Base-by-base conservation (phyloP, 2,329 filamentous ascomycete genomes). In the Scedosporium boydii region DNA sequence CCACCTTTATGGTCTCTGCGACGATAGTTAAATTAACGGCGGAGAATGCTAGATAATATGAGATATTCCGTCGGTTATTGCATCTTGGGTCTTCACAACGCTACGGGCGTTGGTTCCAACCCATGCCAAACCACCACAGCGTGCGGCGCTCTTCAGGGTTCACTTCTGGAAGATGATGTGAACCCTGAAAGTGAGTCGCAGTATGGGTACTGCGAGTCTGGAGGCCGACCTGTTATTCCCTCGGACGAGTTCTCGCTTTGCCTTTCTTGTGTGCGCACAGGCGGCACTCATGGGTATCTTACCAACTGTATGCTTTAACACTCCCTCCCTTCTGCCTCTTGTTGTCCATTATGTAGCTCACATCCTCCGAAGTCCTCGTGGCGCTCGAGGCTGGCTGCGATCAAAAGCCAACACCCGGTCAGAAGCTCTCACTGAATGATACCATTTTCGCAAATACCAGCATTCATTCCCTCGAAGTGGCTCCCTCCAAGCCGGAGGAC, bases 11-110 rank as follows among this genome's bases (percentile, higher is more conserved):
- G n/a, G n/a, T n/a, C 34, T 38, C 34, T 38, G 34, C 2, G 34
- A 12, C 34, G 12, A 3, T 14, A 14, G n/a, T 9, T 6, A 23
- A 1, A 41, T 23, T 58, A 38, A 58, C 55, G 16, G 14, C 9
- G 18, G 44, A 23, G 16, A 46, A 16, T 14, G 27, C n/a, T 57
- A 84, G 82, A 85, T 65, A 84, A 85, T 65, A 68, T 83, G 53
- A 74, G 81, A 65, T 84, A 81, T 68, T 73, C 78, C 12, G 74
- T 83, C 55, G 75, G 79, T 62, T 78, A 78, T 64, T 85, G 82
- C 68, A 67, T 84, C 57, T 81, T 82, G 67, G 79, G 77, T 9
- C 81, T 76, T 63, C 80, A 78, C 14, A 79, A 84, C 64, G 78
- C 75, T 51, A 76, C 77, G 0, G 73, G 70, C 18, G 69, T 78